Base-by-base conservation (phyloP, 2,329 filamentous ascomycete genomes). In the Dothideomycetidae sp. region DNA sequence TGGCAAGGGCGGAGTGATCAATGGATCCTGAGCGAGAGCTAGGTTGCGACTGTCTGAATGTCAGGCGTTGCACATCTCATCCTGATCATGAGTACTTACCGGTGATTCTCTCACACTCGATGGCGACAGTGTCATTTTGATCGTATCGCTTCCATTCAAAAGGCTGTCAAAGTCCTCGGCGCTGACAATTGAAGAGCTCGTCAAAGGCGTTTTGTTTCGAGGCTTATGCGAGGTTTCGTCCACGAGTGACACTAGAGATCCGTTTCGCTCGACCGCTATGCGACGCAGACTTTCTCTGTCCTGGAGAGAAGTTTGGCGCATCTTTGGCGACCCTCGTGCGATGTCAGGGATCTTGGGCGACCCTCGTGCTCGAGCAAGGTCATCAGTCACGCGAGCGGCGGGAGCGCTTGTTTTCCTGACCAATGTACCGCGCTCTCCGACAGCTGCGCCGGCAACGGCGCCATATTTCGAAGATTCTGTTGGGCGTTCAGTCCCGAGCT, bases 81-180 rank as follows among this genome's bases (percentile, higher is more conserved):
- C n/a, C 15, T 15, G 15, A 28, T 17, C 18, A 12, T 18, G 29
- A 16, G 12, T 33, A 58, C 61, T 59, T 49, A 62, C 62, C 39
- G 61, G 56, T 12, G 54, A 44, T 37, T 62, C 63, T 29, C 63
- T 58, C 48, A 67, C 59, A 32, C 50, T 58, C 38, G 64, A 56
- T 14, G 64, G 64, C 10, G 64, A 67, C 37, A 68, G 50, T 5
- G 64, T 67, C 48, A 62, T 66, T 47, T 67, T 67, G 14, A 67
- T 60, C 4, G 63, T 67, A 17, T 67, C 64, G 31, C 59, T 55
- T 12, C 60, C 54, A 46, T 62, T 59, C 29, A 67, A 56, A 29
- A 66, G 55, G 29, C 58, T 56, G 37, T 68, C 64, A 45, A 68
- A 68, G 42, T 67, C 61, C 36, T 55, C 50, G 5, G 53, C 29